Percentiles rank a stretch among this genome's conserved stretches.
These are phyloP conservation scores for Dittrichia graveolens DNA, from an alignment of 129 eudicot species.

Conservation along the genomic window DNA sequence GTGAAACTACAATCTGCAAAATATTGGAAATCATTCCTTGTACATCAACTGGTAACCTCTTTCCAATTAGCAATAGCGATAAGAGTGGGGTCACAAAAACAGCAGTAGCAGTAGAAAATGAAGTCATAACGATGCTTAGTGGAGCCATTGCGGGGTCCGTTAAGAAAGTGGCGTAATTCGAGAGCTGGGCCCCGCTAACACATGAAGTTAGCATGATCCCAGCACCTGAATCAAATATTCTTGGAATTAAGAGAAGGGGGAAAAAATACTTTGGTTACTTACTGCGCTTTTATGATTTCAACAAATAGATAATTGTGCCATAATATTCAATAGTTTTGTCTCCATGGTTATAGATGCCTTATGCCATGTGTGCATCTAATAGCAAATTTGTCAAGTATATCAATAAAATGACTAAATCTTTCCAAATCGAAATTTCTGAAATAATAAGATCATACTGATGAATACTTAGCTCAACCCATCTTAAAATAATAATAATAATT, in stretches of 20 bases:
- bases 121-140: conserved; percentile 96
- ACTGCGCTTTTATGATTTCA: too few species aligned
- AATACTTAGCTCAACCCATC: not conserved
- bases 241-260: not conserved
- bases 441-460: not conserved
- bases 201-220: conserved; percentile 94
- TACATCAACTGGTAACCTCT: conserved; percentile 90
- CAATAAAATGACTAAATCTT: not conserved
- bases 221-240: conserved; percentile 59
- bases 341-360: not conserved
- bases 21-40: conserved; percentile 92
- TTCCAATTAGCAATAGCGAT: conserved; percentile 86
- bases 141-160: conserved; percentile 96
- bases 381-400: not conserved
- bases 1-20: conserved; percentile 89
- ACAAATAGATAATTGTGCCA: too few species aligned
- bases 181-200: conserved; percentile 98
- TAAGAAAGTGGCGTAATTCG: conserved; percentile 90
- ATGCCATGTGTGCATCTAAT: not conserved
- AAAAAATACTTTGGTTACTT: not conserved
- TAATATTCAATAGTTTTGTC: not conserved
- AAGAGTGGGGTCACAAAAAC: conserved; percentile 82
- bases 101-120: conserved; percentile 90
- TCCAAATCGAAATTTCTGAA: not conserved
- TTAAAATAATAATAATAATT: not conserved